Evolutionary conservation across 805 yeast genomes (phyloP).

Genomic region (Starmerella ratchasimensis): DNA sequence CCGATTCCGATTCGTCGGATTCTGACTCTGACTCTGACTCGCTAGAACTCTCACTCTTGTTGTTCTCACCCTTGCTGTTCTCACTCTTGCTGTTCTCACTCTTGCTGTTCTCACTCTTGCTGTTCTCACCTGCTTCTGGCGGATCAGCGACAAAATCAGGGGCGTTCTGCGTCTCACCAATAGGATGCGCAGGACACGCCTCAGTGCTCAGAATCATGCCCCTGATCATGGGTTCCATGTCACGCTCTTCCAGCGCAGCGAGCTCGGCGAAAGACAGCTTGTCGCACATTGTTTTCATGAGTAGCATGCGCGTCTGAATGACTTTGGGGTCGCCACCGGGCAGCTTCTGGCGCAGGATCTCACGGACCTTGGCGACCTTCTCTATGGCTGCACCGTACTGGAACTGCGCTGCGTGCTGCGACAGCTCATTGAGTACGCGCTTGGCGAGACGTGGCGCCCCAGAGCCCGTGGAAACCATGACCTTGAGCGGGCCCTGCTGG

Average conservation of each 20-base stretch:
- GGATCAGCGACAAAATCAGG: conserved; percentile 9
- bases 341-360: conserved; percentile 31
- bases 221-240: conserved; percentile 30
- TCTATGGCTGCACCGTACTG: conserved; percentile 43
- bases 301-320: conserved; percentile 51
- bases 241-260: conserved; percentile 30
- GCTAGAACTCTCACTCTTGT: not conserved
- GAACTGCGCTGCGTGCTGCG: conserved; percentile 29
- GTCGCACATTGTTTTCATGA: conserved; percentile 58
- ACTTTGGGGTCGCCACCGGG: conserved; percentile 20
- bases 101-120: conserved; percentile 1
- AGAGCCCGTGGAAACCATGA: conserved; percentile 76
- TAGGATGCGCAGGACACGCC: conserved; percentile 16
- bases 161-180: conserved; percentile 9
- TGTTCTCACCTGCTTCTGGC: not conserved
- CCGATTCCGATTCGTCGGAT: not conserved
- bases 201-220: conserved; percentile 15
- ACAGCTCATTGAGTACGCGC: conserved; percentile 43
- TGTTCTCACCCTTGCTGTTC: not conserved
- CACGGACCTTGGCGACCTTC: conserved; percentile 45
- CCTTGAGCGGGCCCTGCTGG: conserved; percentile 57
- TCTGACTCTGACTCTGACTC: not conserved
- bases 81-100: conserved; percentile 1
- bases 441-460: conserved; percentile 64
- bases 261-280: conserved; percentile 44